Base-by-base conservation (phyloP, 345 rosid genomes). In the Populus ilicifolia region DNA sequence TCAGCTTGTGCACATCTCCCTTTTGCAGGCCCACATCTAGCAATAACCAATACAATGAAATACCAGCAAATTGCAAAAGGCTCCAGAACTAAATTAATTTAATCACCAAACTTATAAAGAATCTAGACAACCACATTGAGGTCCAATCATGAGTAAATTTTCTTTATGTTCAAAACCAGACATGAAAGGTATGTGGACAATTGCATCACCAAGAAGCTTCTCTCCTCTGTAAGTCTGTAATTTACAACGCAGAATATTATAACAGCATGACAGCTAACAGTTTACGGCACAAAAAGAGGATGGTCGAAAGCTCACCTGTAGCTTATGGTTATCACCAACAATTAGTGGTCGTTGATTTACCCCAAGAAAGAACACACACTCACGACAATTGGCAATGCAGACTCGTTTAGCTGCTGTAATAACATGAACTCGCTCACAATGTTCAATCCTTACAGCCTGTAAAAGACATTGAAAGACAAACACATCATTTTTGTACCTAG, bases 381-480 rank as follows among this genome's bases (percentile, higher is more conserved):
- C 99, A 17, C 98, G 97, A 79, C 99, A 96, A 84, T 91, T 96
- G 73, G 94, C 98, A 61, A 96, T 91, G 88, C 97, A 91, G 68
- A 92, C 89, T 80, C 98, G 91, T 80, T 91, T 96, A 69, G 98
- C 84, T 27, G 97, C 94, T 35, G 87, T 87, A 80, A 94, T 91
- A 77, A 96, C 93, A 89, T 96, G 99, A 79, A 96, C 99, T 79
- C 99, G 89, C 83, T 96, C 99, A 75, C 99, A 96, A 78, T 96
- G 99, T 79, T 96, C 99, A 82, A 96, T 84, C 88, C 92, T 89
- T 50, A 94, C 85, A 69, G 98, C 94, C 99, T 96, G 91, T 35
- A 82, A 75, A 66, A 80, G 25, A 50, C 66, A 83, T 33, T 20
- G 79, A 76, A 48, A 69, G 44, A 30, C 17, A 70, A 35, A 35